A percentile compares a stretch with the other conserved stretches of the same genome.
Evolutionary conservation across 179 eudicot genomes (phyloP).

Genomic region (Kewa caespitosa): DNA sequence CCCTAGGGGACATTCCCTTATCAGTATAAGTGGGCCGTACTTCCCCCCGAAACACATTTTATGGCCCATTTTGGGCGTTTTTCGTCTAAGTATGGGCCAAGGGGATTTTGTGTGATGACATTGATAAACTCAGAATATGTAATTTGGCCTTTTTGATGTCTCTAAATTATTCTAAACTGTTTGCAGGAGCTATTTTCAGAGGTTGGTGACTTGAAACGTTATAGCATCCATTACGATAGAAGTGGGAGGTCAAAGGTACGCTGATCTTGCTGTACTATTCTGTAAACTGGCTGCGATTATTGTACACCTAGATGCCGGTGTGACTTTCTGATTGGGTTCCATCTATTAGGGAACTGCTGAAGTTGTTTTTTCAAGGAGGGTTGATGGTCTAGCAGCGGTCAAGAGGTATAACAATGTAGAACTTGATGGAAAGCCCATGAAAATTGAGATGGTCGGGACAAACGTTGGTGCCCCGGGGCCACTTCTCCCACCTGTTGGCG

Average conservation of each 20-base stretch:
- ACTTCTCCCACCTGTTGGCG: slow-evolving; percentile 32
- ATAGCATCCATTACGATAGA: slow-evolving; percentile 62
- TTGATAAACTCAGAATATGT: too few relatives aligned
- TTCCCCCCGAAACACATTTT: too few relatives aligned
- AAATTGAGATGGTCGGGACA: slow-evolving; percentile 49
- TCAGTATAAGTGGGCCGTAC: too few relatives aligned
- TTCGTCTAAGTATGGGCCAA: too few relatives aligned
- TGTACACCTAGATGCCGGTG: not conserved
- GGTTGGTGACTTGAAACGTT: slow-evolving; percentile 70
- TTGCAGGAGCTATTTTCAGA: slow-evolving; percentile 74
- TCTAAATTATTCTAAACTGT: not conserved
- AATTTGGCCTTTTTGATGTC: too few relatives aligned
- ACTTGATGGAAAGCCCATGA: slow-evolving; percentile 58
- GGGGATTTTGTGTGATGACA: too few relatives aligned
- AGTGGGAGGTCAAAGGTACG: slow-evolving; percentile 83
- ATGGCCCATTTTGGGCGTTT: too few relatives aligned
- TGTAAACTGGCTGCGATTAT: not conserved
- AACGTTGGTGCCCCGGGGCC: slow-evolving; percentile 31
- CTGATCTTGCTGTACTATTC: not conserved
- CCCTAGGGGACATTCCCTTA: too few relatives aligned
- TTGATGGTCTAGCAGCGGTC: slow-evolving; percentile 48
- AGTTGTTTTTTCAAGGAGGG: slow-evolving; percentile 45
- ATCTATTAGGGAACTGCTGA: slow-evolving; percentile 49
- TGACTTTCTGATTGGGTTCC: slow-evolving; percentile 9
- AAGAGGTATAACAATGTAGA: slow-evolving; percentile 55